Conservation (phyloP, 805 yeast genomes). For the Nakazawaea pomicola region DNA sequence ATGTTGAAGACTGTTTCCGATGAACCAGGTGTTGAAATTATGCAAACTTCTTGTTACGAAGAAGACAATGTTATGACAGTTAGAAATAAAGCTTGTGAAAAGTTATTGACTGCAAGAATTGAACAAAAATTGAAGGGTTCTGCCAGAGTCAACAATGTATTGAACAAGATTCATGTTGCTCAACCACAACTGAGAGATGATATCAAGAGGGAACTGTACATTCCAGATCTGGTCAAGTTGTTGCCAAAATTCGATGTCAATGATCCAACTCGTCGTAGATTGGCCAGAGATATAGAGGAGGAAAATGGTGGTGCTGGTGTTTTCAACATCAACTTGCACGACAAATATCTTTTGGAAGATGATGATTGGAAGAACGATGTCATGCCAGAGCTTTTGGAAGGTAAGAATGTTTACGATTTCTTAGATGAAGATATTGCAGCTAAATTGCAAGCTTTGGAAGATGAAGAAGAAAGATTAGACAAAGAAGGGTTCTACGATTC, state of each 20-base stretch:
- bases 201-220: constrained; percentile 66
- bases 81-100: constrained; percentile 96
- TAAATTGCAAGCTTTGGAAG: constrained; percentile 91
- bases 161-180: constrained; percentile 95
- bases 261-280: constrained; percentile 76
- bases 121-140: constrained; percentile 95
- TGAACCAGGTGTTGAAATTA: constrained; percentile 81
- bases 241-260: constrained; percentile 65
- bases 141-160: constrained; percentile 79
- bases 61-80: constrained; percentile 95
- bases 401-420: constrained; percentile 95
- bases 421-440: constrained; percentile 93
- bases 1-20: constrained; percentile 60
- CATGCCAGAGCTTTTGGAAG: constrained; percentile 95
- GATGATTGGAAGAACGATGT: constrained; percentile 97
- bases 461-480: constrained; percentile 93
- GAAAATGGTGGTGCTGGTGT: constrained; percentile 99
- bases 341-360: constrained; percentile 85
- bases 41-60: constrained; percentile 89
- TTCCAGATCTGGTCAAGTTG: constrained; percentile 69
- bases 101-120: constrained; percentile 88
- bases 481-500: constrained; percentile 93
- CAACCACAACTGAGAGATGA: constrained; percentile 88
- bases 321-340: constrained; percentile 87
- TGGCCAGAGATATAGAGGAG: constrained; percentile 85